Evolutionary conservation across 257 asterid species (phyloP), one percentile per base, ranked within the genome.

Genomic region (Perilla frutescens): DNA sequence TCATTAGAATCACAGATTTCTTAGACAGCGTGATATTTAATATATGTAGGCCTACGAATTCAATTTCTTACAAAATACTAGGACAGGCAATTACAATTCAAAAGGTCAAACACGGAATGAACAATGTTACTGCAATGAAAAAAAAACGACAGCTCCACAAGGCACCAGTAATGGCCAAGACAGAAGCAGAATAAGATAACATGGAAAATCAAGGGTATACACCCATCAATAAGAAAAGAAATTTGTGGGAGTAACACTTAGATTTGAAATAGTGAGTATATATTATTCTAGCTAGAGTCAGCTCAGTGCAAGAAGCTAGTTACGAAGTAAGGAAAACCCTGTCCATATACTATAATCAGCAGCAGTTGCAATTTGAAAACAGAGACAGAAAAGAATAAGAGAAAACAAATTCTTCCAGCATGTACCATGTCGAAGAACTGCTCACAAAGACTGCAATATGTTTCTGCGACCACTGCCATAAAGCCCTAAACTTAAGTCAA

Each of bases 401-500:
- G 47, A 71, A 57, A 58, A 59, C 49, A 59, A 71, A 58, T 14
- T 44, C 59, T 48, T 32, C 68, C 44, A 71, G 60, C 66, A 58
- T 62, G 71, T 62, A 72, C 63, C 70, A 72, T 50, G 62, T 50
- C 47, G 54, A 59, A 11, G 70, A 72, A 72, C 71, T 72, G 66
- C 66, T 63, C 78, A 64, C 49, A 63, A 13, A 63, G 71, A 63
- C 65, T 63, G 65, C 47, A 62, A 31, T 63, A 65, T 63, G 72
- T 53, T 63, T 63, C 72, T 43, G 40, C 72, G 9, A 73, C 78
- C 78, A 63, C 49, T 39, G 72, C 78, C 64, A 63, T 54, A 53
- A 63, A 29, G 48, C 72, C 72, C 72, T 53, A 64, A 57, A 72
- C 77, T 73, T 47, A 72, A 73, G 57, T 73, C 66, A 51, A 43